Evolutionary conservation across 495 filamentous ascomycete genomes (phyloP).

Genomic region (Penicillium goetzii): DNA sequence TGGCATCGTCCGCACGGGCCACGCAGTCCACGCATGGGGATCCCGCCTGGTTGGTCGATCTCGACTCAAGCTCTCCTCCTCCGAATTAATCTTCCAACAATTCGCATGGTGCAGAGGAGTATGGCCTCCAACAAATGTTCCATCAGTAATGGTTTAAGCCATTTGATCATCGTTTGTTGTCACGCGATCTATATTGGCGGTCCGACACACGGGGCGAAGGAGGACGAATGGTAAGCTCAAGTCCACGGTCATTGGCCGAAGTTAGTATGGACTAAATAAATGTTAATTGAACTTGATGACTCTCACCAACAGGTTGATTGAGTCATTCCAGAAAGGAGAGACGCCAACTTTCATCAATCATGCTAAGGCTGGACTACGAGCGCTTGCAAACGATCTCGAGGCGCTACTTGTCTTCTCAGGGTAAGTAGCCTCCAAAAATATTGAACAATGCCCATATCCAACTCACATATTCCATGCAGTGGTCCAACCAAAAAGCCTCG

Average conservation of each 20-base stretch:
- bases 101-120: background rate
- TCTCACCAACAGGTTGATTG: constrained; percentile 52
- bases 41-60: background rate
- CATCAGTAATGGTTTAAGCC: constrained; percentile 13
- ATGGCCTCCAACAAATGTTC: background rate
- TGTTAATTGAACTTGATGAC: background rate
- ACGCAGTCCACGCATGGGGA: background rate
- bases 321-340: constrained; percentile 72
- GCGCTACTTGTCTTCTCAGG: constrained; percentile 70
- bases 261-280: background rate
- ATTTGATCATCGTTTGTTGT: constrained; percentile 78
- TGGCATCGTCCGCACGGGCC: background rate
- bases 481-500: constrained; percentile 60
- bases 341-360: constrained; percentile 73
- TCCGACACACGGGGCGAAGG: constrained; percentile 56
- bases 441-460: background rate
- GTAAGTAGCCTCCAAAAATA: constrained; percentile 43
- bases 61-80: background rate
- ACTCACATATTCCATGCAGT: constrained; percentile 38
- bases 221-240: constrained; percentile 65
- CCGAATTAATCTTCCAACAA: background rate
- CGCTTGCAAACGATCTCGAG: constrained; percentile 41
- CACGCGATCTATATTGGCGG: constrained; percentile 79
- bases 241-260: background rate
- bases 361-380: constrained; percentile 62